Conservation (phyloP, 306 rosid species). For the Arachis hypogaea region DNA sequence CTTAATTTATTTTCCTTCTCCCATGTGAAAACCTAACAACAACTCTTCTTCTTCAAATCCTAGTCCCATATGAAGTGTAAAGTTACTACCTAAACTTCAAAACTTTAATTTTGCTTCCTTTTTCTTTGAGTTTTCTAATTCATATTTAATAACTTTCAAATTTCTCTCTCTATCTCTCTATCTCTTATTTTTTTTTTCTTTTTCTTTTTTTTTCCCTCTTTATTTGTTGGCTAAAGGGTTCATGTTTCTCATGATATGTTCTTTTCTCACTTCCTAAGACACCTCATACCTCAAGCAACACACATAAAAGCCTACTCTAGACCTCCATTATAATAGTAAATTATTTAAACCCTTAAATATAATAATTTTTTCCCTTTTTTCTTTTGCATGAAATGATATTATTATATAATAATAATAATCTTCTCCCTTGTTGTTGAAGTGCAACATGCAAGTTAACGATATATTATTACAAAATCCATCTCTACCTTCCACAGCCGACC, state of each 20-base stretch:
- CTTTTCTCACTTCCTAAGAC: slow-evolving; percentile 81
- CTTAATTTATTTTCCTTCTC: slow-evolving; percentile 46
- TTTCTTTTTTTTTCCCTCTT: slow-evolving; percentile 19
- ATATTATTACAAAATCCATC: slow-evolving; percentile 19
- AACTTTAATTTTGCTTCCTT: slow-evolving; percentile 41
- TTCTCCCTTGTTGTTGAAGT: slow-evolving; percentile 10
- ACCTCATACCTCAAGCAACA: slow-evolving; percentile 63
- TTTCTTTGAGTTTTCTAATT: slow-evolving; percentile 38
- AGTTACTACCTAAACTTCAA: slow-evolving; percentile 46
- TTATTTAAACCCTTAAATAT: slow-evolving; percentile 10
- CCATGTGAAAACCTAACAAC: slow-evolving; percentile 68
- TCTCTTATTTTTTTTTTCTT: slow-evolving; percentile 2
- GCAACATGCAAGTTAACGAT: slow-evolving; percentile 34
- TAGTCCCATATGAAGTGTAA: slow-evolving; percentile 50
- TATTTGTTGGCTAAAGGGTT: slow-evolving; percentile 44
- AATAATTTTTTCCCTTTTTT: not conserved
- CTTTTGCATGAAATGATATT: slow-evolving; percentile 9
- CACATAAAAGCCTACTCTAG: slow-evolving; percentile 18
- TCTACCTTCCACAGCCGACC: slow-evolving; percentile 33
- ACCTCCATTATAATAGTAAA: slow-evolving; percentile 12
- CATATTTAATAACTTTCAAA: slow-evolving; percentile 14
- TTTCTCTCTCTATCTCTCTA: slow-evolving; percentile 24
- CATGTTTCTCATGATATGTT: slow-evolving; percentile 45
- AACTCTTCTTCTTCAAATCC: not conserved
- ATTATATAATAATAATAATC: not conserved